phyloP scores from a whole-genome alignment of 768 basidiomycete genomes.

The Russula sp. region DNA sequence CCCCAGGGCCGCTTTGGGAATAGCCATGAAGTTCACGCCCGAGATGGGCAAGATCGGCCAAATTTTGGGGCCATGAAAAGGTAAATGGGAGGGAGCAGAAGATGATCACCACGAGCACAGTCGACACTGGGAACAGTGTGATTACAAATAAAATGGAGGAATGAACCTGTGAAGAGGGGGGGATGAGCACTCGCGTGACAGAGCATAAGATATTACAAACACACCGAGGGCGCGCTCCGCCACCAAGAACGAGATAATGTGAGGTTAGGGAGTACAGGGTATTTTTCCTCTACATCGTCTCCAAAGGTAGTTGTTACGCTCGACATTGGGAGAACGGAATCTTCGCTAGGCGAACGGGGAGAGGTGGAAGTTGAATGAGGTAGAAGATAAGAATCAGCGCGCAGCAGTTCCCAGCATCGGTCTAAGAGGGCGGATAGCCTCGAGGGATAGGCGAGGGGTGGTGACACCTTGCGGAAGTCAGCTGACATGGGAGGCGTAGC shows the following conservation, averaged over 20 bases:
- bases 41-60: slow-evolving; percentile 68
- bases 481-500: slow-evolving; percentile 25
- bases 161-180: slow-evolving; percentile 36
- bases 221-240: slow-evolving; percentile 16
- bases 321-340: slow-evolving; percentile 23
- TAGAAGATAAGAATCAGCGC: slow-evolving; percentile 8
- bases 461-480: slow-evolving; percentile 16
- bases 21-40: slow-evolving; percentile 74
- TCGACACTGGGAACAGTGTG: slow-evolving; percentile 65
- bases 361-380: slow-evolving; percentile 18
- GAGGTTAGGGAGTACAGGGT: background rate
- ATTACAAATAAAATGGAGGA: slow-evolving; percentile 65
- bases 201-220: slow-evolving; percentile 16
- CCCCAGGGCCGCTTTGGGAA: slow-evolving; percentile 58
- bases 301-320: background rate
- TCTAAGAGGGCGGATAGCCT: slow-evolving; percentile 22
- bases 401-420: slow-evolving; percentile 16
- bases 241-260: slow-evolving; percentile 17
- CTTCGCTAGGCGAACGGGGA: slow-evolving; percentile 41
- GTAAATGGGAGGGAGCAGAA: slow-evolving; percentile 62
- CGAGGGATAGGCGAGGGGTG: slow-evolving; percentile 20
- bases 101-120: slow-evolving; percentile 41
- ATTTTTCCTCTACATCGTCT: slow-evolving; percentile 16
- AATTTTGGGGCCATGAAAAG: slow-evolving; percentile 67
- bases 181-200: slow-evolving; percentile 23